Conservation (phyloP, 163 green algal species). For the Trebouxiophyceae sp. region DNA sequence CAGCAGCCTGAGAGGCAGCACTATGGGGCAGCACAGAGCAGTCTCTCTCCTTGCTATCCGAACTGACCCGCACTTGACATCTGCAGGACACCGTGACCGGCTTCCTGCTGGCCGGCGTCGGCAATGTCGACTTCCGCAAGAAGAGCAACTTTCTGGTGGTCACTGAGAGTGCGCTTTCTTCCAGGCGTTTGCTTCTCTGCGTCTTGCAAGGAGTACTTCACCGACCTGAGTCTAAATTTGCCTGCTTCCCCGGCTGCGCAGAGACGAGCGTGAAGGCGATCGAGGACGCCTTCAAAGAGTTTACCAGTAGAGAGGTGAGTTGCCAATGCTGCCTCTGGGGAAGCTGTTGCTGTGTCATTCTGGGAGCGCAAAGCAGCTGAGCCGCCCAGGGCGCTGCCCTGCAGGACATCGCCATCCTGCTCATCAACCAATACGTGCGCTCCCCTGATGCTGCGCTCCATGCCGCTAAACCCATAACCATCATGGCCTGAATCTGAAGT, state of each 20-base stretch:
- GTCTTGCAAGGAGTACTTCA: too few species aligned
- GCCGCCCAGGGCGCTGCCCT: too few species aligned
- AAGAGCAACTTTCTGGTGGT: constrained; percentile 95
- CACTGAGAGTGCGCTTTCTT: constrained; percentile 64
- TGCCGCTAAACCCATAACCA: too few species aligned
- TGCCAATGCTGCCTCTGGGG: too few species aligned
- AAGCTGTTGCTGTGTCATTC: too few species aligned
- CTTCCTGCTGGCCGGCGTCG: constrained; percentile 92
- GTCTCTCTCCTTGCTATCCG: not conserved
- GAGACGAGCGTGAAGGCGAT: constrained; percentile 81
- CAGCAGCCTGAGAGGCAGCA: not conserved
- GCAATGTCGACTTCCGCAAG: constrained; percentile 85
- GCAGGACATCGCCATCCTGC: constrained; percentile 87
- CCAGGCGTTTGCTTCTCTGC: too few species aligned
- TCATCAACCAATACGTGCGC: constrained; percentile 86
- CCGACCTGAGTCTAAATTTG: too few species aligned
- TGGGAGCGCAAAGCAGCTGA: too few species aligned
- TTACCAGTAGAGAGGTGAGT: constrained; percentile 70
- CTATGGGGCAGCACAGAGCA: not conserved
- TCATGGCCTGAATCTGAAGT: not conserved
- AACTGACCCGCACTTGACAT: not conserved
- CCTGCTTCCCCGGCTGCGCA: too few species aligned
- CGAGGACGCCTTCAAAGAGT: constrained; percentile 92
- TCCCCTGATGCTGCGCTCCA: too few species aligned
- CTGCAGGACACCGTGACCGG: constrained; percentile 94